Conservation (phyloP, 257 asterid species). For the Solanum tarijense region DNA sequence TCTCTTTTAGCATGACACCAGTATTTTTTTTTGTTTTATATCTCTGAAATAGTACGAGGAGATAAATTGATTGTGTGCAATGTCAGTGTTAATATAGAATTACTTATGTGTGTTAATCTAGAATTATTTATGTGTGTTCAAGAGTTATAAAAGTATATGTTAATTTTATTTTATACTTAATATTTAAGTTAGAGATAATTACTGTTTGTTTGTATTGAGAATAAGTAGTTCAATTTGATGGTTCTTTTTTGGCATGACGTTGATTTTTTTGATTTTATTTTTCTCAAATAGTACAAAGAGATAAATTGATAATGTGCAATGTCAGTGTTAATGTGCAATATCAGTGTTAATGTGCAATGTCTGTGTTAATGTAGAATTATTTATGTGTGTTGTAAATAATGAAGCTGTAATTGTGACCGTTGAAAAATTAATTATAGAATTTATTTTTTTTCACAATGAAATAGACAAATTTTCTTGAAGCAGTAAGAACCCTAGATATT, state of each 20-base stretch:
- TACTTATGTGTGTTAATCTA: neutral
- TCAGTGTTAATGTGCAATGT: no score
- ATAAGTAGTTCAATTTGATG: neutral
- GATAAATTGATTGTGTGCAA: neutral
- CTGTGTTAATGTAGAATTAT: neutral
- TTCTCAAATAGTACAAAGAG: neutral
- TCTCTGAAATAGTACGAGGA: neutral
- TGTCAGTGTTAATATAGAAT: neutral
- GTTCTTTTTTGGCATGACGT: neutral
- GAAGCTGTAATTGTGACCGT: neutral
- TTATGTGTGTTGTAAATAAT: neutral
- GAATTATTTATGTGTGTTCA: neutral
- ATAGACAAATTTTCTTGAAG: neutral
- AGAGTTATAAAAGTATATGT: neutral
- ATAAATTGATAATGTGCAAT: neutral
- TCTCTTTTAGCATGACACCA: neutral
- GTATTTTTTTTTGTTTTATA: neutral
- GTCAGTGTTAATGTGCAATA: neutral
- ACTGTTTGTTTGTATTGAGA: neutral
- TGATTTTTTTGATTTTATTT: neutral
- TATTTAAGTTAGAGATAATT: neutral
- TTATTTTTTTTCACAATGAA: neutral
- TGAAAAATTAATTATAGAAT: neutral
- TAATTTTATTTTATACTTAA: neutral
- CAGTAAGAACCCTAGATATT: neutral